Evolutionary conservation across 179 eudicot genomes (phyloP).

Genomic region (Patellifolia procumbens): DNA sequence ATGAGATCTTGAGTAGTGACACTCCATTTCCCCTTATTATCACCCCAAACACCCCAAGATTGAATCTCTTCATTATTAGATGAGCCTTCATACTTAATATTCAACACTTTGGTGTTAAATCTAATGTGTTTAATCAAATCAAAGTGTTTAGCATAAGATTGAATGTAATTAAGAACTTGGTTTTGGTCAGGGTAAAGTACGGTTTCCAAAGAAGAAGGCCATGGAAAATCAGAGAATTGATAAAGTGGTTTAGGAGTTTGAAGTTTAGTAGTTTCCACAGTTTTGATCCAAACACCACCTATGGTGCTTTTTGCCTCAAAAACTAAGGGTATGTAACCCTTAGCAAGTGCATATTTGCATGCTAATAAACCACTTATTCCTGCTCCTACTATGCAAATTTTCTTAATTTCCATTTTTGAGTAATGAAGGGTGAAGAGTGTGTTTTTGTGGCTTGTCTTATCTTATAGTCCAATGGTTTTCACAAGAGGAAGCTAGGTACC

Average conservation of each 20-base stretch:
- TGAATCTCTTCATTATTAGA: slow-evolving; percentile 31
- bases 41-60: slow-evolving; percentile 49
- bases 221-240: slow-evolving; percentile 73
- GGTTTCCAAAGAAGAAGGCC: slow-evolving; percentile 46
- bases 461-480: neutral
- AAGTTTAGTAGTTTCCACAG: slow-evolving; percentile 53
- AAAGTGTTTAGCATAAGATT: slow-evolving; percentile 57
- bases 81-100: slow-evolving; percentile 36
- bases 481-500: neutral
- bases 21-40: too few relatives aligned
- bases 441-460: neutral
- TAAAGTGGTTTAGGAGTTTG: slow-evolving; percentile 53
- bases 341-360: slow-evolving; percentile 58
- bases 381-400: slow-evolving; percentile 66
- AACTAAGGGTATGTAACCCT: slow-evolving; percentile 57
- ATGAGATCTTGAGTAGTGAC: too few relatives aligned
- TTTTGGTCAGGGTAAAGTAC: slow-evolving; percentile 41
- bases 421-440: neutral
- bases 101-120: slow-evolving; percentile 44
- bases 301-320: slow-evolving; percentile 48
- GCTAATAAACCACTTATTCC: slow-evolving; percentile 75
- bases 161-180: slow-evolving; percentile 49
- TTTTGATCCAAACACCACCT: slow-evolving; percentile 77
- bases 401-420: slow-evolving; percentile 33
- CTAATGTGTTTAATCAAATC: slow-evolving; percentile 39